A percentile compares a stretch with the other conserved stretches of the same genome.
phyloP scores from a whole-genome alignment of 805 yeast genomes.

The Lipomyces japonicus region DNA sequence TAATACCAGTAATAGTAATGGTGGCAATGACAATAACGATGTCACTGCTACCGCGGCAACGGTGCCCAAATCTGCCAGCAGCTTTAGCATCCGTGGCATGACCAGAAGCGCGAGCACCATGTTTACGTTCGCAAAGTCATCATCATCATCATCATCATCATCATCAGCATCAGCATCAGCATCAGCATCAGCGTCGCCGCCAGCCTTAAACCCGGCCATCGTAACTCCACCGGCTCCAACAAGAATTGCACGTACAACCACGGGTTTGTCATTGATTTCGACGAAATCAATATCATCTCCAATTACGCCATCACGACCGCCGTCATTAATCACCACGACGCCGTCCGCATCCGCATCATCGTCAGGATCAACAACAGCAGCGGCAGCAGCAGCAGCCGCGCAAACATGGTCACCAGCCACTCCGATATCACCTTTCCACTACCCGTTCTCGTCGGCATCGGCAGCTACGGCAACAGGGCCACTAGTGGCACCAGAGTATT shows the following conservation, averaged over 20 bases:
- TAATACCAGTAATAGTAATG: too few species aligned
- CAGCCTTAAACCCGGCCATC: too few species aligned
- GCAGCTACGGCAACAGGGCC: too few species aligned
- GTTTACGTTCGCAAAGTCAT: conserved; percentile 1
- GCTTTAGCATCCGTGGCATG: not conserved
- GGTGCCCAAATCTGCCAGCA: too few species aligned
- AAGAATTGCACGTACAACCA: too few species aligned
- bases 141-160: conserved; percentile 3
- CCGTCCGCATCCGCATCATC: not conserved
- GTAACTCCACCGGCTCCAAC: too few species aligned
- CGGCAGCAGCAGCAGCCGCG: not conserved
- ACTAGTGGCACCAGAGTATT: too few species aligned
- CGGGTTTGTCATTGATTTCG: too few species aligned
- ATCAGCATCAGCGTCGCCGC: conserved; percentile 1
- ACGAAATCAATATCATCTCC: too few species aligned
- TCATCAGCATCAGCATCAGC: conserved; percentile 2
- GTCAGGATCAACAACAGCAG: not conserved
- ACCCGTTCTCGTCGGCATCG: not conserved
- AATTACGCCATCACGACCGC: conserved; percentile 2
- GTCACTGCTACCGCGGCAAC: too few species aligned
- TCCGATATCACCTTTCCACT: not conserved
- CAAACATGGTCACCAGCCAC: not conserved
- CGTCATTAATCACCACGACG: conserved; percentile 4
- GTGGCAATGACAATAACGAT: too few species aligned
- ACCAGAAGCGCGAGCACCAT: conserved; percentile 4